Base-by-base conservation (phyloP, 1,284 basidiomycete genomes). In the Puccinia triticina region DNA sequence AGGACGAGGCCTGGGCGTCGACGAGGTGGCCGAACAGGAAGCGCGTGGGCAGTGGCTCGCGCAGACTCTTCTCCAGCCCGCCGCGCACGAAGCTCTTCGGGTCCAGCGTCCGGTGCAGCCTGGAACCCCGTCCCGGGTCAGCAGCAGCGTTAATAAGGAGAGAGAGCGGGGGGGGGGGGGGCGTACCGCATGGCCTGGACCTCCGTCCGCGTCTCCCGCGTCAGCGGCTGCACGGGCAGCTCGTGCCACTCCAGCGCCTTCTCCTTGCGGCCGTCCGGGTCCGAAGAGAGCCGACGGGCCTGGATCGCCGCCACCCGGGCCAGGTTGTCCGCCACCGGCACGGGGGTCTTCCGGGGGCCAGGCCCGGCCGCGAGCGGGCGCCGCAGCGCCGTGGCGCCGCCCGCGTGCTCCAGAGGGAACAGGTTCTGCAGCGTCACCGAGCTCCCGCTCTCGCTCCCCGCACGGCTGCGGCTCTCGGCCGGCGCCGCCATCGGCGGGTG, bases 71-170 rank as follows among this genome's bases (percentile, higher is more conserved):
- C 48, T 72, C 71, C 43, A 81, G 64, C 26, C 84, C 83, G 7
- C 85, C 85, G 34, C 85, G 84, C 71, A 86, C 86, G 84, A 87
- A 87, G 21, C 85, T 83, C 80, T 86, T 87, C 7, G 86, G 86
- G 66, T 87, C 86, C 64, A 87, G 79, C 1, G 86, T 85, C 71
- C 86, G 86, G 14, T 86, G 84, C 32, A 87, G 81, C 37, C 86
- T 85, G 69, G 85, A 84, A 11, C n/a, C 0, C 37, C 23, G 32
- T 8, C n/a, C 23, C 29, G 26, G 55, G 40, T 32, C 23, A 61
- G 26, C 12, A 77, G 8, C 23, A 43, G 40, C 5, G 48, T 5
- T 8, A 18, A 7, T 57, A n/a, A n/a, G 40, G 40, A 12, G 12
- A 21, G 37, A 59, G 34, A 59, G 73, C 26, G n/a, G 23, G 8